Conservation (phyloP, 2,329 filamentous ascomycete genomes). For the Davidsoniella neocaledoniae region DNA sequence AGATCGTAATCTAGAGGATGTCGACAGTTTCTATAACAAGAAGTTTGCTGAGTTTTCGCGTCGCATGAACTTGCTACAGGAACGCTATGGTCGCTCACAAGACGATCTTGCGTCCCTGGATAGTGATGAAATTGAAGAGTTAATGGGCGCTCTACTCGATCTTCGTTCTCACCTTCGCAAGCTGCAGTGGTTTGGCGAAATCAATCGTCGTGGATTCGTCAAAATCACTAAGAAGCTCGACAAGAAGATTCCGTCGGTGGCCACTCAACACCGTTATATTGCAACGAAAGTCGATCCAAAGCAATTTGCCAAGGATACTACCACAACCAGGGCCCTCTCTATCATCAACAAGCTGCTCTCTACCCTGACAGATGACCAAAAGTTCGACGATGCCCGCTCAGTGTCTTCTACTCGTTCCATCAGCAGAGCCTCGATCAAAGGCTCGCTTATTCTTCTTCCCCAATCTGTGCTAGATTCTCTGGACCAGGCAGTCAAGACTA, state of each 20-base stretch:
- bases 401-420: constrained; percentile 60
- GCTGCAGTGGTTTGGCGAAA: constrained; percentile 93
- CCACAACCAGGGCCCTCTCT: constrained; percentile 29
- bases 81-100: constrained; percentile 63
- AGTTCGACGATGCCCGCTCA: constrained; percentile 54
- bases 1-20: constrained; percentile 92
- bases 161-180: constrained; percentile 76
- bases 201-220: constrained; percentile 85
- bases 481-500: constrained; percentile 53
- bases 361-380: constrained; percentile 47
- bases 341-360: constrained; percentile 88
- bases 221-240: constrained; percentile 99
- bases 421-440: constrained; percentile 58
- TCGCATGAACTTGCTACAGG: constrained; percentile 69
- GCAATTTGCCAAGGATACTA: constrained; percentile 63
- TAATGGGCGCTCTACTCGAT: constrained; percentile 79
- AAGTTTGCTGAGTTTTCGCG: constrained; percentile 76
- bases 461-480: constrained; percentile 50
- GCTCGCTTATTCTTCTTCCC: constrained; percentile 51
- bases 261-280: constrained; percentile 72
- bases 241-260: constrained; percentile 68
- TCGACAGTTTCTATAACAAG: constrained; percentile 93
- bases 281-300: constrained; percentile 79
- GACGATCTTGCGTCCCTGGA: constrained; percentile 60
- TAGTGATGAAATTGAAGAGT: constrained; percentile 75